Evolutionary conservation across 192 early-diverging fungal genomes (phyloP), one percentile per base, ranked within the genome.

Genomic region (Entophlyctis luteolus): DNA sequence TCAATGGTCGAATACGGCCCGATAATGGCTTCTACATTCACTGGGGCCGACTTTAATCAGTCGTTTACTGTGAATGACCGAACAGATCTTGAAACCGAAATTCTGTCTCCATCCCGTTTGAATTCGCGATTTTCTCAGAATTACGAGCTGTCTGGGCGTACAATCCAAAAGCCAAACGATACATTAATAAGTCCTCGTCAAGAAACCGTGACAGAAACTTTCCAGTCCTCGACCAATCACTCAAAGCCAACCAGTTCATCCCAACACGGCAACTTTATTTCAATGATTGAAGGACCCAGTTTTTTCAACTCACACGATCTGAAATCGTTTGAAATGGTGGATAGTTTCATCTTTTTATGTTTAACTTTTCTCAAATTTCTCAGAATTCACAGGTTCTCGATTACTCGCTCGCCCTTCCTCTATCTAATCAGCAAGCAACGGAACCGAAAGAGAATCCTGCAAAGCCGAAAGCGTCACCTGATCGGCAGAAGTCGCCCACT

Each of bases 1-100:
- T 72, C 34, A 29, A 78, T 78, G 76, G 76, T 78, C 32, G 76
- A 78, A 60, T 68, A 57, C 36, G 63, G 57, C 48, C 76, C 76
- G 8, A 32, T 29, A n/a, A 42, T 62, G 52, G 48, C 34, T 20
- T 29, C 52, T 4, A 48, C 60, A 16, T 28, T 62, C 36, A 55
- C 20, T 16, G 50, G 60, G 18, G n/a, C 34, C 16, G 75, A 77
- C 27, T 4, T 59, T 12, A 70, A 75, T 34, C 63, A 70, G 58
- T 77, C 73, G 2, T 74, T 75, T 45, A 37, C 39, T 20, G 18
- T 49, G 18, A 53, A 22, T 32, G 28, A 49, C 10, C 32, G 25
- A 38, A 42, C 58, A 60, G 8, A 14, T 6, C n/a, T n/a, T n/a
- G n/a, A n/a, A n/a, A n/a, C n/a, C n/a, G n/a, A n/a, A n/a, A n/a